Evolutionary conservation across 2,329 filamentous ascomycete genomes (phyloP), one percentile per base, ranked within the genome.

Genomic region (Scedosporium dehoogii): DNA sequence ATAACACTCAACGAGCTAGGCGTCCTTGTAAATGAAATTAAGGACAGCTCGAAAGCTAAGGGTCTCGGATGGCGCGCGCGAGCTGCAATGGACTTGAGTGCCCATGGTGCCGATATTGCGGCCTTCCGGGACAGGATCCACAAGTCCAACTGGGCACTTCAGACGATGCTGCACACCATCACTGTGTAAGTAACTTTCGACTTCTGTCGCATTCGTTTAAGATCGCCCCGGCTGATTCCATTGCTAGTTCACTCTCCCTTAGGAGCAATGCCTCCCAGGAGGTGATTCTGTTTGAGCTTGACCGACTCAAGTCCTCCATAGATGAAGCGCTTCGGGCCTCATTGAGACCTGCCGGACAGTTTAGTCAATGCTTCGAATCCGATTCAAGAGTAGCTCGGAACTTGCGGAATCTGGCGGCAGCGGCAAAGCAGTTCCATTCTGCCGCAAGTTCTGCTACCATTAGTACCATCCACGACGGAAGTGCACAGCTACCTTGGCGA

Each of bases 111-210:
- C 38, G 67, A 68, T 0, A 58, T 71, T 7, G 57, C 62, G 10
- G 62, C 64, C 0, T 67, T 68, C 56, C 64, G 65, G 10, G 70
- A 71, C 63, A 69, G 67, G 58, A 66, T 71, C 38, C 65, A 68
- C 57, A 68, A 70, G 60, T 68, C 66, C 12, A 70, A 70, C 21
- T 68, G 65, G 51, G 68, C 68, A 2, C 60, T 71, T 44, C 69
- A 70, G 59, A 70, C 69, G 2, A 69, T 70, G 53, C 61, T 70
- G 2, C 66, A 67, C 27, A 66, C 69, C 5, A 68, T 71, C 57
- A 67, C 63, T 9, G 65, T 70, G 64, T 67, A 56, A 62, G 65
- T 33, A 2, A 7, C n/a, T 41, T 12, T 38, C 23, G 3, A 6
- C 14, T 58, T 41, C 29, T 42, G 21, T 4, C 18, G 14, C 18